These are phyloP conservation scores for Mycena sanguinolenta DNA, from an alignment of 768 basidiomycete genomes.

Conservation along the genomic window DNA sequence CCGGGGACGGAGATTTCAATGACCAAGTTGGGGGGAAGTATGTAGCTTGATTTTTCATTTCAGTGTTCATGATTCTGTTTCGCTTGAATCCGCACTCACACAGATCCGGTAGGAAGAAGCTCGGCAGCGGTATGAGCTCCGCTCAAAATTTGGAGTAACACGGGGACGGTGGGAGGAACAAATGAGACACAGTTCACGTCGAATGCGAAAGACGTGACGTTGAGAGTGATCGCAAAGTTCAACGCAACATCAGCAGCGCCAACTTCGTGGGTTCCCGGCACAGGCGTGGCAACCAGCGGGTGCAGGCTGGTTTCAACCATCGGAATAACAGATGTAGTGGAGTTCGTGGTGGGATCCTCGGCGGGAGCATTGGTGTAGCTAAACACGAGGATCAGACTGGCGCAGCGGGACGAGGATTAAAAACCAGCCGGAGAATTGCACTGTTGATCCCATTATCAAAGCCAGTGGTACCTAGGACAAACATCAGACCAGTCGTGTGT, in stretches of 20 bases:
- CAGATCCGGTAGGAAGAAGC: not conserved
- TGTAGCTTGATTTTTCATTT: not conserved
- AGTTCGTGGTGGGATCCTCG: conserved; percentile 40
- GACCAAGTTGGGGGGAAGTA: not conserved
- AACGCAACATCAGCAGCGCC: conserved; percentile 25
- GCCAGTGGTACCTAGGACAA: conserved; percentile 28
- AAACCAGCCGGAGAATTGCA: too few species aligned
- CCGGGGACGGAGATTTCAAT: conserved; percentile 38
- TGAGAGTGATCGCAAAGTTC: conserved; percentile 9
- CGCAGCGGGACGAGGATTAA: too few species aligned
- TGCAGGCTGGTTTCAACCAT: conserved; percentile 58
- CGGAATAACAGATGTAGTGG: conserved; percentile 38
- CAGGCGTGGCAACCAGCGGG: conserved; percentile 38
- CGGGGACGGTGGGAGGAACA: not conserved
- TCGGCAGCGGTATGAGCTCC: not conserved
- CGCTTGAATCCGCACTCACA: not conserved
- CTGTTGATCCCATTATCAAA: conserved; percentile 57
- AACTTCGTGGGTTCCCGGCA: conserved; percentile 45
- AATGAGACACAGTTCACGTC: not conserved
- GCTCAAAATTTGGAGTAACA: conserved; percentile 5
- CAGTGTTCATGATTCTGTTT: too few species aligned
- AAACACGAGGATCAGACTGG: conserved; percentile 66
- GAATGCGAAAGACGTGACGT: conserved; percentile 7
- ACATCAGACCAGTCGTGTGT: too few species aligned
- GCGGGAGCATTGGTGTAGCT: conserved; percentile 58